A percentile compares a stretch with the other conserved stretches of the same genome.
Conservation (phyloP, 1,139 yeast species). For the Suhomyces wounanorum region DNA sequence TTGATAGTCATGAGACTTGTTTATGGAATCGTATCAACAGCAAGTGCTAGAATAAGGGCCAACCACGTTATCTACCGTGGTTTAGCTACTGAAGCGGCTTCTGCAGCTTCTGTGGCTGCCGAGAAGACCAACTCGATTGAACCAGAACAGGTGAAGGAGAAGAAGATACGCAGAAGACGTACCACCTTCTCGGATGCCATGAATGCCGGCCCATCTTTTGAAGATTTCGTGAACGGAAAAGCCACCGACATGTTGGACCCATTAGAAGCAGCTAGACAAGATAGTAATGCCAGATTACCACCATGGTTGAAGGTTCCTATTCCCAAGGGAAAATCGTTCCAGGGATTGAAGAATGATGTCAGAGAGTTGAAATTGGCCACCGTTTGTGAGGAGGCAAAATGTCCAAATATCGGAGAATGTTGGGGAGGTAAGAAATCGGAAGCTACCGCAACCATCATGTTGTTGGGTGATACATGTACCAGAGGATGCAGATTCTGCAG, state of each 20-base stretch:
- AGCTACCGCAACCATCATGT: conserved; percentile 99
- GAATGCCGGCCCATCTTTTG: conserved; percentile 90
- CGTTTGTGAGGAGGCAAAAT: conserved; percentile 97
- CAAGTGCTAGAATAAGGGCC: not conserved
- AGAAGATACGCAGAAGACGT: conserved; percentile 42
- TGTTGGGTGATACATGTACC: conserved; percentile 97
- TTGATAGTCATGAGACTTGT: conserved; percentile 2
- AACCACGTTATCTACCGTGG: conserved; percentile 4
- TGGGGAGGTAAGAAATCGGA: conserved; percentile 98
- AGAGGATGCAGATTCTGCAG: conserved; percentile 98
- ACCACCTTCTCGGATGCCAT: conserved; percentile 71
- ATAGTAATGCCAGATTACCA: conserved; percentile 74
- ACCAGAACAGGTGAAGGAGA: not conserved
- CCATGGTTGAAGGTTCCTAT: conserved; percentile 93
- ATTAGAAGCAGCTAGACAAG: conserved; percentile 62
- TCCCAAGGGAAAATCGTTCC: conserved; percentile 86
- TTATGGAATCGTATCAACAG: conserved; percentile 1
- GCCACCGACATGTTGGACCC: conserved; percentile 76
- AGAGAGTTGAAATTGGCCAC: conserved; percentile 87
- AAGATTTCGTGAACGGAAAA: conserved; percentile 80
- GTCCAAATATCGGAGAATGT: conserved; percentile 98
- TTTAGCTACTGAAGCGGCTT: conserved; percentile 9
- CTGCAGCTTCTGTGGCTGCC: not conserved
- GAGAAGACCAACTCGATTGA: not conserved
- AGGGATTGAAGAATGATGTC: conserved; percentile 80